Evolutionary conservation across 352 stramenopile species (phyloP).

Genomic region (Vaucheria bursata): DNA sequence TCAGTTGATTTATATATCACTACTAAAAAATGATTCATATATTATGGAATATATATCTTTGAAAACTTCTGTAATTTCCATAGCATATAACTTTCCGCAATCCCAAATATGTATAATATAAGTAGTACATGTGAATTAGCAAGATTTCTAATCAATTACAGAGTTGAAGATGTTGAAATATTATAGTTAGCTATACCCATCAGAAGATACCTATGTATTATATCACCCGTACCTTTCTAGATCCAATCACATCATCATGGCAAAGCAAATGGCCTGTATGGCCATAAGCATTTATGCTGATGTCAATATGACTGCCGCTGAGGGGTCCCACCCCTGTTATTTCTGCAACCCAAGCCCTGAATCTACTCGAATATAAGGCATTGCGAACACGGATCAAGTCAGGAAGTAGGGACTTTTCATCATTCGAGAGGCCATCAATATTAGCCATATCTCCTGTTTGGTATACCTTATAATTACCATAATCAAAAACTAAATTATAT

Average conservation of each 20-base stretch:
- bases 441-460: slow-evolving; percentile 79
- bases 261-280: slow-evolving; percentile 77
- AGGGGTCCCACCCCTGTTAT: slow-evolving; percentile 57
- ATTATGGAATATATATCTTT: too few relatives aligned
- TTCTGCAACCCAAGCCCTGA: slow-evolving; percentile 62
- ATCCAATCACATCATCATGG: slow-evolving; percentile 84
- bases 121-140: too few relatives aligned
- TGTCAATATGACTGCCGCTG: slow-evolving; percentile 65
- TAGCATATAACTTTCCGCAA: too few relatives aligned
- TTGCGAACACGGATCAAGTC: slow-evolving; percentile 64
- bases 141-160: too few relatives aligned
- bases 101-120: too few relatives aligned
- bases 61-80: too few relatives aligned
- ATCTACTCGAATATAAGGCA: slow-evolving; percentile 71
- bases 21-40: too few relatives aligned
- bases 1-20: too few relatives aligned
- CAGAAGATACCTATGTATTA: too few relatives aligned
- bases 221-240: slow-evolving; percentile 47
- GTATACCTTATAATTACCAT: slow-evolving; percentile 56
- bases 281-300: slow-evolving; percentile 74
- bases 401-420: slow-evolving; percentile 54
- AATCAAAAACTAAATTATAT: too few relatives aligned
- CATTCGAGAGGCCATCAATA: slow-evolving; percentile 45
- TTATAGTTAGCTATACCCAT: too few relatives aligned
- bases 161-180: too few relatives aligned